Percentiles rank a stretch among this genome's conserved stretches.
Conservation (phyloP, 140 eudicot genomes). For the Stevia rebaudiana region DNA sequence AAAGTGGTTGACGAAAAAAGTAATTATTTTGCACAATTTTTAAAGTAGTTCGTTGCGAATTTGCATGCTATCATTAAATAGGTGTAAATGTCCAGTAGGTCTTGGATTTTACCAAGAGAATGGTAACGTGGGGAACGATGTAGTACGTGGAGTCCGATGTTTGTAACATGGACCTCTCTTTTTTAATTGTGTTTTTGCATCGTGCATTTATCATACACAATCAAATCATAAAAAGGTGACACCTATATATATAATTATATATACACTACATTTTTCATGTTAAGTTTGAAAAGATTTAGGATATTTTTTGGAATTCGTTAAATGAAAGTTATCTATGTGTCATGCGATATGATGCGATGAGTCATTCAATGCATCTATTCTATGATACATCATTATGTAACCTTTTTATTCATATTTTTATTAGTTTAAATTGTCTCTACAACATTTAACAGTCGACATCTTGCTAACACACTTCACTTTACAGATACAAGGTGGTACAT, state of each 20-base stretch:
- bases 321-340: no score
- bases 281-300: no score
- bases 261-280: no score
- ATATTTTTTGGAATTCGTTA: no score
- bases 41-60: constrained; percentile 12
- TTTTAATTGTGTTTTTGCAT: constrained; percentile 14
- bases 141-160: constrained; percentile 18
- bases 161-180: not conserved
- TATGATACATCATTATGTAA: not conserved
- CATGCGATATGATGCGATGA: not conserved
- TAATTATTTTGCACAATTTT: not conserved
- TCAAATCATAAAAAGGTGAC: no score
- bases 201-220: no score
- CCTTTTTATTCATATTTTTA: not conserved
- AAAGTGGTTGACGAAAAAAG: not conserved
- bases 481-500: constrained; percentile 59
- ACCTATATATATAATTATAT: no score
- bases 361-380: not conserved
- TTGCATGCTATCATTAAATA: constrained; percentile 8
- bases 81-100: constrained; percentile 10
- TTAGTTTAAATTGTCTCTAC: no score
- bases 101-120: constrained; percentile 1
- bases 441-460: not conserved
- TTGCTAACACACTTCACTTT: not conserved
- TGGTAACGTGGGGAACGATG: constrained; percentile 14